These are phyloP conservation scores for Leccinum barrowsii DNA, from an alignment of 768 basidiomycete genomes.

Conservation along the genomic window DNA sequence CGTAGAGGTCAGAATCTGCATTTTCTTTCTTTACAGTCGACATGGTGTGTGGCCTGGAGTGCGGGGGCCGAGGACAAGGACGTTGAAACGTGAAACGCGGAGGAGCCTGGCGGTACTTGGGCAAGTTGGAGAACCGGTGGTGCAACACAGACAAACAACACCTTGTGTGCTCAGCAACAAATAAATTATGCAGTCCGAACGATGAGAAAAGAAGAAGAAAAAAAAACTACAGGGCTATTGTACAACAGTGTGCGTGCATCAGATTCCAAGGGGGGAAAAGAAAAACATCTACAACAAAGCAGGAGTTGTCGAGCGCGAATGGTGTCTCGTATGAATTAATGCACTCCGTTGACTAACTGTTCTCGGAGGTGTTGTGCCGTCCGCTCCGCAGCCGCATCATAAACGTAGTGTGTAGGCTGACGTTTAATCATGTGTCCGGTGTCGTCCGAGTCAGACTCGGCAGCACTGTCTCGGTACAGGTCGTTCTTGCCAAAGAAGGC, in stretches of 20 bases:
- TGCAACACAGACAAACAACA: constrained; percentile 27
- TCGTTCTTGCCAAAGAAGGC: constrained; percentile 45
- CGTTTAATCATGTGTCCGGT: constrained; percentile 33
- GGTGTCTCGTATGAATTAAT: constrained; percentile 28
- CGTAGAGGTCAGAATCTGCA: constrained; percentile 42
- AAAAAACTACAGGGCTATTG: constrained; percentile 19
- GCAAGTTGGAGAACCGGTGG: background rate
- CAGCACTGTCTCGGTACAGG: constrained; percentile 29
- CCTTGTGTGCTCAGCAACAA: constrained; percentile 5
- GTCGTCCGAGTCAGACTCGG: constrained; percentile 54
- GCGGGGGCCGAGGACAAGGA: background rate
- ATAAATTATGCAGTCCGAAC: constrained; percentile 24
- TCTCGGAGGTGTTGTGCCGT: constrained; percentile 56
- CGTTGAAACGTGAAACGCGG: background rate
- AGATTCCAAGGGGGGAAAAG: constrained; percentile 3
- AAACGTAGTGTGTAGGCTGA: constrained; percentile 70
- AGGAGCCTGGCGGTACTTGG: constrained; percentile 5
- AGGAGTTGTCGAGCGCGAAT: background rate
- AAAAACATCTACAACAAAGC: constrained; percentile 13
- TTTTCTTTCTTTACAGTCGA: constrained; percentile 26
- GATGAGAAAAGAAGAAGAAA: background rate
- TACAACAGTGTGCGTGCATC: constrained; percentile 24
- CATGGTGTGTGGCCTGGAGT: constrained; percentile 12
- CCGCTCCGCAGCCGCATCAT: constrained; percentile 88
- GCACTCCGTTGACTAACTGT: constrained; percentile 46